Evolutionary conservation across 2,329 filamentous ascomycete genomes (phyloP).

Genomic region (Sphaerostilbella broomeana): DNA sequence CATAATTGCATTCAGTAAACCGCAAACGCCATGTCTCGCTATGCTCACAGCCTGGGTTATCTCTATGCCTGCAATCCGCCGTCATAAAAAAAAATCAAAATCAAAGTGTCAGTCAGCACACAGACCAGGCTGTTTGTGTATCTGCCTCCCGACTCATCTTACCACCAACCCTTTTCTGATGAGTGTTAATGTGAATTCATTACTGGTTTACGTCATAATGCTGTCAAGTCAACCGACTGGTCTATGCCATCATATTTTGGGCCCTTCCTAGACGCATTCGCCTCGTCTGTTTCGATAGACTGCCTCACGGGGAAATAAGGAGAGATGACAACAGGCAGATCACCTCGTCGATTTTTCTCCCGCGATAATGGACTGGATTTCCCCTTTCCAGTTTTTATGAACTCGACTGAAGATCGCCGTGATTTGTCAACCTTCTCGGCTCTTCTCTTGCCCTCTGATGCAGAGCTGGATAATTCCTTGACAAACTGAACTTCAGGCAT

Average conservation of each 20-base stretch:
- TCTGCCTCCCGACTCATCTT: neutral
- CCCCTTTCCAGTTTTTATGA: neutral
- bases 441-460: neutral
- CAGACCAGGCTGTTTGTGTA: neutral
- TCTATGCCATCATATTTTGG: constrained; percentile 30
- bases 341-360: neutral
- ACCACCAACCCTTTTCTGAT: neutral
- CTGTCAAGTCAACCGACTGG: constrained; percentile 11
- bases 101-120: too few relatives aligned
- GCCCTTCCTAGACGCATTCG: constrained; percentile 3
- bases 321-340: neutral
- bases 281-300: constrained; percentile 18
- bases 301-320: neutral
- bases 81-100: neutral
- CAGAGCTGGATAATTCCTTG: constrained; percentile 1
- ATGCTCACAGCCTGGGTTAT: too few relatives aligned
- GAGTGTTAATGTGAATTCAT: neutral
- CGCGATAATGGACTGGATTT: neutral
- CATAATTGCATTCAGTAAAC: neutral
- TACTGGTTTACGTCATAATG: neutral
- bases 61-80: neutral
- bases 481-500: constrained; percentile 4
- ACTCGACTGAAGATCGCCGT: constrained; percentile 8
- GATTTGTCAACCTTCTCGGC: neutral
- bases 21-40: neutral